Evolutionary conservation across 495 filamentous ascomycete genomes (phyloP).

Genomic region (Coniosporium apollinis): DNA sequence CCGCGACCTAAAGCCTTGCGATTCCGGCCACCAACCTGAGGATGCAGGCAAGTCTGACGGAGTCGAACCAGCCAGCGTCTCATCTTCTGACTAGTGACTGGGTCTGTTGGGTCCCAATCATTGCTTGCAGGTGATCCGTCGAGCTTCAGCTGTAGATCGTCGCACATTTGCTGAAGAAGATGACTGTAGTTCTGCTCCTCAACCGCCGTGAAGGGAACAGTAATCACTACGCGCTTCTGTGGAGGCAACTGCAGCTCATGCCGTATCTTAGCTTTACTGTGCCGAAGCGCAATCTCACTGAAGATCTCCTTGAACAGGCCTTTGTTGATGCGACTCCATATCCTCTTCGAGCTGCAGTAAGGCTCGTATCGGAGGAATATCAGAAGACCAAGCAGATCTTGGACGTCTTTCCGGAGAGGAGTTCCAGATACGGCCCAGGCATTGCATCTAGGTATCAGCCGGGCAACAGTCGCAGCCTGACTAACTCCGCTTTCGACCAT

Average conservation of each 20-base stretch:
- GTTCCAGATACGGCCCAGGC: conserved; percentile 92
- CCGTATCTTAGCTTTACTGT: conserved; percentile 67
- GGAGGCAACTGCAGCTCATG: conserved; percentile 54
- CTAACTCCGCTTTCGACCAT: conserved; percentile 83
- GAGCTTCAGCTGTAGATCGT: conserved; percentile 43
- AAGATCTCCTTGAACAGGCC: conserved; percentile 50
- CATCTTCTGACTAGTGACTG: conserved; percentile 44
- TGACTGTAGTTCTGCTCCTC: conserved; percentile 76
- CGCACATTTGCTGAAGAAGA: conserved; percentile 55
- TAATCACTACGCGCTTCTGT: conserved; percentile 75
- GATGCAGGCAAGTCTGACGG: conserved; percentile 75
- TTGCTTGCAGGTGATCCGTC: conserved; percentile 42
- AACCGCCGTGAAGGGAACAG: conserved; percentile 69
- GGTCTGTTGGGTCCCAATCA: conserved; percentile 46
- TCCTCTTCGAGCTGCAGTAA: conserved; percentile 38
- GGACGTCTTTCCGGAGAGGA: conserved; percentile 62
- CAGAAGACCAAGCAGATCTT: conserved; percentile 52
- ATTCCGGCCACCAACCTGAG: conserved; percentile 53
- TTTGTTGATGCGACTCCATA: conserved; percentile 50
- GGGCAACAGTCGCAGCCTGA: conserved; percentile 64
- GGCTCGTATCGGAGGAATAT: conserved; percentile 68
- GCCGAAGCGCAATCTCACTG: conserved; percentile 52
- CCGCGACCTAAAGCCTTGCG: conserved; percentile 46
- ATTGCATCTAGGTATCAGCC: conserved; percentile 64
- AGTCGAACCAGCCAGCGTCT: conserved; percentile 50